Evolutionary conservation across 2,329 filamentous ascomycete species (phyloP).

Genomic region (Camillea tinctor): DNA sequence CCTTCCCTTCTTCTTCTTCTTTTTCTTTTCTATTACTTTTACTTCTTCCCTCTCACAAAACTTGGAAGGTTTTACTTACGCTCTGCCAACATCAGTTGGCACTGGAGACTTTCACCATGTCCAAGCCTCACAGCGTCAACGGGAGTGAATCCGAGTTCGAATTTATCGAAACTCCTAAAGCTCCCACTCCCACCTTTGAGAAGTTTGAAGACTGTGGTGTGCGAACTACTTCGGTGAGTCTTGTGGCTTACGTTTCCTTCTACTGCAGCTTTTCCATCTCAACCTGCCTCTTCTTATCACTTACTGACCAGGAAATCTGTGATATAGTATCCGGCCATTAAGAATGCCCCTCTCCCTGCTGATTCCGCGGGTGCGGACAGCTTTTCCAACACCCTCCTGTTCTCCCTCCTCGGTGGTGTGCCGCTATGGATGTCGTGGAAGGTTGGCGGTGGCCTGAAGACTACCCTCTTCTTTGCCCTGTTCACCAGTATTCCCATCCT

Average conservation of each 20-base stretch:
- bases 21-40: conserved; percentile 3
- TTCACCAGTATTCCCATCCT: conserved; percentile 79
- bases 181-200: conserved; percentile 47
- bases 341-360: conserved; percentile 90
- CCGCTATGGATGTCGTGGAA: conserved; percentile 82
- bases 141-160: conserved; percentile 59
- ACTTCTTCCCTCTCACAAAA: conserved; percentile 13
- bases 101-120: conserved; percentile 41
- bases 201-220: conserved; percentile 56
- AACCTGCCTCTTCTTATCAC: background rate
- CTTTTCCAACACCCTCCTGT: conserved; percentile 82
- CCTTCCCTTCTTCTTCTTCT: conserved; percentile 7
- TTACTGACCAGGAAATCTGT: background rate
- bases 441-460: conserved; percentile 81
- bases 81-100: conserved; percentile 19
- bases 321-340: conserved; percentile 77
- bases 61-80: conserved; percentile 12
- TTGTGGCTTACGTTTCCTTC: conserved; percentile 1
- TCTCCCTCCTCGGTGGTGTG: conserved; percentile 66
- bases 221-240: conserved; percentile 52
- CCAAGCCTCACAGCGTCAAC: conserved; percentile 46
- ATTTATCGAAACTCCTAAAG: conserved; percentile 60
- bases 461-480: conserved; percentile 80
- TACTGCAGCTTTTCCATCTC: background rate
- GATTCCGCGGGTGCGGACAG: conserved; percentile 80